phyloP scores from a whole-genome alignment of 2,329 filamentous ascomycete species.

The Lanzia echinophila region DNA sequence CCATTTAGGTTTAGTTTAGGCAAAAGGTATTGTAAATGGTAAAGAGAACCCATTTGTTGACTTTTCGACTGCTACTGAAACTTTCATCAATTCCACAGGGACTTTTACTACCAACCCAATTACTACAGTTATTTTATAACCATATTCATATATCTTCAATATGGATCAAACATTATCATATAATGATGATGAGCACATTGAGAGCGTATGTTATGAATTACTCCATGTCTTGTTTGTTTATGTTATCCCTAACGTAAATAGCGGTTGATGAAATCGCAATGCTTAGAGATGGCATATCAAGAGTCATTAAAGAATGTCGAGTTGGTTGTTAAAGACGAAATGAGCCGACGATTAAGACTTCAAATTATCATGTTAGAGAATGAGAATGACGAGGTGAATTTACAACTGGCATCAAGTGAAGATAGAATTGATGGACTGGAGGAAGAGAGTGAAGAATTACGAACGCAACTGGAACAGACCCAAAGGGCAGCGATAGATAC shows the following conservation, averaged over 20 bases:
- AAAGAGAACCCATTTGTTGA: slow-evolving; percentile 7
- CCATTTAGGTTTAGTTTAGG: not conserved
- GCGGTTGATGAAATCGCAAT: slow-evolving; percentile 28
- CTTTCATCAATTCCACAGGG: not conserved
- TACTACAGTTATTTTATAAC: not conserved
- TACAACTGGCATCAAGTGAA: slow-evolving; percentile 54
- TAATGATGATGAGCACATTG: slow-evolving; percentile 23
- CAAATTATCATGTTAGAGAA: slow-evolving; percentile 66
- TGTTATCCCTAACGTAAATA: slow-evolving; percentile 10
- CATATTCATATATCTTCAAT: not conserved
- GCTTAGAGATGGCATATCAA: slow-evolving; percentile 64
- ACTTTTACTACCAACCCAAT: not conserved
- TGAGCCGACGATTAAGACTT: slow-evolving; percentile 61
- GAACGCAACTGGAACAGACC: slow-evolving; percentile 42
- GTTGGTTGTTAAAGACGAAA: slow-evolving; percentile 67
- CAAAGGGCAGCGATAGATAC: slow-evolving; percentile 31
- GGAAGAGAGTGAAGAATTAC: slow-evolving; percentile 39
- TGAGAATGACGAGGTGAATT: slow-evolving; percentile 62
- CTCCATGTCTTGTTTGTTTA: not conserved
- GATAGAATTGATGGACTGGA: slow-evolving; percentile 51
- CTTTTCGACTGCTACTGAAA: not conserved
- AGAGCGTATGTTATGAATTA: slow-evolving; percentile 19
- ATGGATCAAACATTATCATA: slow-evolving; percentile 28
- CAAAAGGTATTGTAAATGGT: no score
- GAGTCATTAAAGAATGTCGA: slow-evolving; percentile 57